Conservation (phyloP, 2,329 filamentous ascomycete genomes). For the Fusarium poae region DNA sequence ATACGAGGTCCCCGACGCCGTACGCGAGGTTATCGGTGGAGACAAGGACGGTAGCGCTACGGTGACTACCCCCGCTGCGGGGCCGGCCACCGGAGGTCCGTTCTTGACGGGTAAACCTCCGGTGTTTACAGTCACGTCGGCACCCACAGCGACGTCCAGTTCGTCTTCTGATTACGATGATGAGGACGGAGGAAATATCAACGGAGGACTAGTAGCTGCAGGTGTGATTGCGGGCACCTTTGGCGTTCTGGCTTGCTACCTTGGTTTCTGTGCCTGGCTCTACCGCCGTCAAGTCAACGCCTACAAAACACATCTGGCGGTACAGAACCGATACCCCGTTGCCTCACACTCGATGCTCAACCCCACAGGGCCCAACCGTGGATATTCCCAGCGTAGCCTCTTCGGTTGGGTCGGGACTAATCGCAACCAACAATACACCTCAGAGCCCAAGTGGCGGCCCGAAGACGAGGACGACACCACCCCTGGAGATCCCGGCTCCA, state of each 20-base stretch:
- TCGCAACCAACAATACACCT: conserved; percentile 36
- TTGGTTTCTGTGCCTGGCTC: conserved; percentile 79
- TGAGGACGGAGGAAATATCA: conserved; percentile 38
- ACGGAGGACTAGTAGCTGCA: conserved; percentile 60
- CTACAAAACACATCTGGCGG: conserved; percentile 77
- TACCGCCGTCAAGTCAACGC: conserved; percentile 78
- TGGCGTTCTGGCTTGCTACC: conserved; percentile 71
- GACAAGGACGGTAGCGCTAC: conserved; percentile 66
- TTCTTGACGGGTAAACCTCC: conserved; percentile 77
- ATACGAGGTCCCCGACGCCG: conserved; percentile 67
- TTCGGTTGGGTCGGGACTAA: conserved; percentile 53
- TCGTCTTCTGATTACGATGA: conserved; percentile 3
- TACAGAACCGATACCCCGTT: conserved; percentile 69
- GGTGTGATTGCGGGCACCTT: conserved; percentile 74
- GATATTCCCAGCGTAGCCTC: conserved; percentile 43
- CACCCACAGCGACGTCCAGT: conserved; percentile 60
- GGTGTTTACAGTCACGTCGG: conserved; percentile 75
- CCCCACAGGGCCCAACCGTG: conserved; percentile 35
- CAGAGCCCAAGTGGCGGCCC: conserved; percentile 51
- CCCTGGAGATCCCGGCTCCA: conserved; percentile 42
- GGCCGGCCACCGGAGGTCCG: conserved; percentile 73
- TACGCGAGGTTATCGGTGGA: conserved; percentile 66
- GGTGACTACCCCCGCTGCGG: conserved; percentile 60
- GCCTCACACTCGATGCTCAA: conserved; percentile 57
- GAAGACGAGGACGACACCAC: conserved; percentile 45